These are phyloP conservation scores for Populus davidiana DNA, from an alignment of 345 rosid genomes.

Conservation along the genomic window DNA sequence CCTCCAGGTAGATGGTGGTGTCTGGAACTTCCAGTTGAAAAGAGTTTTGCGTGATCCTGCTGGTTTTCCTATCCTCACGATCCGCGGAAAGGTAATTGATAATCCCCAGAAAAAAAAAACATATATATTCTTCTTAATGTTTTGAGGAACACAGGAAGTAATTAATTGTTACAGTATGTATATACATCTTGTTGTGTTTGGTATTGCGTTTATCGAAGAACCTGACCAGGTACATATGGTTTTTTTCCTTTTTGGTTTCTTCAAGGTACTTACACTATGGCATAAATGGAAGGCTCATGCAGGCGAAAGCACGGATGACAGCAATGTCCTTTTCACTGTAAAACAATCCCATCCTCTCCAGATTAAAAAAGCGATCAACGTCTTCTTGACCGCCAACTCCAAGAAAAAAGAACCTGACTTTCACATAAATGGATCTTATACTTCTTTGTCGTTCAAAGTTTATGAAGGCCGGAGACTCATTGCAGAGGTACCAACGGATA, in stretches of 20 bases:
- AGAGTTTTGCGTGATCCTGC: slow-evolving; percentile 50
- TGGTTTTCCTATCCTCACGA: slow-evolving; percentile 48
- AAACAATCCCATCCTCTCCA: slow-evolving; percentile 50
- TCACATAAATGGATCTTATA: slow-evolving; percentile 43
- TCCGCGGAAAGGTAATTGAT: slow-evolving; percentile 46
- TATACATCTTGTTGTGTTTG: background rate
- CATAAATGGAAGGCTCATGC: slow-evolving; percentile 56
- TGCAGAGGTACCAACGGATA: slow-evolving; percentile 47
- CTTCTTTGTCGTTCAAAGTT: slow-evolving; percentile 62
- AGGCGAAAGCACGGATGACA: slow-evolving; percentile 43
- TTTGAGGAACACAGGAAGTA: background rate
- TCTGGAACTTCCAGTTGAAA: slow-evolving; percentile 44
- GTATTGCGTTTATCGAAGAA: background rate
- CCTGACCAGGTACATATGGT: background rate
- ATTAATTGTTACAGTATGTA: background rate
- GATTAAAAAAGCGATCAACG: slow-evolving; percentile 50
- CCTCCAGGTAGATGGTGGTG: slow-evolving; percentile 49
- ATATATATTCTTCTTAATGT: no score
- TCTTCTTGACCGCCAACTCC: slow-evolving; percentile 40
- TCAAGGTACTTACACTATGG: slow-evolving; percentile 40
- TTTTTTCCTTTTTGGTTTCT: background rate
- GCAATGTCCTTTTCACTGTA: slow-evolving; percentile 41
- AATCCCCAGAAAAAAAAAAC: background rate
- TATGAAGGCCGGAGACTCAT: slow-evolving; percentile 45
- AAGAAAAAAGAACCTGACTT: slow-evolving; percentile 41